Evolutionary conservation across 108 stramenopile species (phyloP).

Genomic region (Cyclotella atomus): DNA sequence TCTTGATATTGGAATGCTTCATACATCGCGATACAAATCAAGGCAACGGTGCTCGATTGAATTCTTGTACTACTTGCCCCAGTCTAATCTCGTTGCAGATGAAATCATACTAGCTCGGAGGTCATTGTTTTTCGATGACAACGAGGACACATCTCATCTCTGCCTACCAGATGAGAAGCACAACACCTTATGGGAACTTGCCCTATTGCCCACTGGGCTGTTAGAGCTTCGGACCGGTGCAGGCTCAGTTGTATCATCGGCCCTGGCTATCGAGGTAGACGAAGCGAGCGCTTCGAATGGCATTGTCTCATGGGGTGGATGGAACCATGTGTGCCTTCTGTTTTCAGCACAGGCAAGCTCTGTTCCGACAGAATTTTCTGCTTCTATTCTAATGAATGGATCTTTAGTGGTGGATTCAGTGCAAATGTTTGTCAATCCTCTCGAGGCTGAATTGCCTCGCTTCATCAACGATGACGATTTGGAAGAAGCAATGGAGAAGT

Average conservation of each 20-base stretch:
- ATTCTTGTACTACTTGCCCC: constrained; percentile 84
- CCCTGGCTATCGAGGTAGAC: constrained; percentile 18
- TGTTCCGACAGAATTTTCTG: constrained; percentile 48
- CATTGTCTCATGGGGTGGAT: constrained; percentile 65
- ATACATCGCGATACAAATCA: constrained; percentile 55
- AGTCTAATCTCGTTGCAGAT: constrained; percentile 44
- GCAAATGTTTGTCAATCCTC: constrained; percentile 45
- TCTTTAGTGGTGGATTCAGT: constrained; percentile 36
- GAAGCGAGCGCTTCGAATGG: constrained; percentile 49
- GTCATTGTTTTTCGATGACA: constrained; percentile 53
- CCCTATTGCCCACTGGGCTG: constrained; percentile 64
- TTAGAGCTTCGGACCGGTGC: constrained; percentile 75
- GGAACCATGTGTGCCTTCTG: constrained; percentile 86
- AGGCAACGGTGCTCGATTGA: constrained; percentile 81
- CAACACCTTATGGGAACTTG: constrained; percentile 82
- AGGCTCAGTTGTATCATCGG: constrained; percentile 54
- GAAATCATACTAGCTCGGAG: constrained; percentile 75
- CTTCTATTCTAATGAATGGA: constrained; percentile 67
- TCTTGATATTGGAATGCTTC: constrained; percentile 87
- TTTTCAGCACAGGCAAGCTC: constrained; percentile 52
- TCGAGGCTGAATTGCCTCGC: constrained; percentile 38
- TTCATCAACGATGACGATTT: constrained; percentile 61
- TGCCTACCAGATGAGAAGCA: constrained; percentile 64
- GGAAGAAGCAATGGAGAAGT: constrained; percentile 70
- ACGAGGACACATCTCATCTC: constrained; percentile 63